These are phyloP conservation scores for Coemansia sp. DNA, from an alignment of 192 early-diverging fungal genomes.

Conservation along the genomic window DNA sequence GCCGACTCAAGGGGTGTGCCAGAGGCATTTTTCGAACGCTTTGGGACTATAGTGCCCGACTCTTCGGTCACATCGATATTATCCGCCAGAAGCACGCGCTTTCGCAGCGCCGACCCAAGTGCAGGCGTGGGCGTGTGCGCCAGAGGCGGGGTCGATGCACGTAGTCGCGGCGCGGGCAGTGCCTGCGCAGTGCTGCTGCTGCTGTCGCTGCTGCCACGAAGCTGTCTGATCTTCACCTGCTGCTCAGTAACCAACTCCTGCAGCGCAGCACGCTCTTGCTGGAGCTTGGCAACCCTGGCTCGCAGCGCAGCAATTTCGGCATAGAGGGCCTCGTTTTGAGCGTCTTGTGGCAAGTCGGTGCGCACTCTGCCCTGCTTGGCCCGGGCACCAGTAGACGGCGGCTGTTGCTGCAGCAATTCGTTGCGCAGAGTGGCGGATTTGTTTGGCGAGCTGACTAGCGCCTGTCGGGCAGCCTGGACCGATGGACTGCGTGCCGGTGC, in stretches of 20 bases:
- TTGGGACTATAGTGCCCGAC: neutral
- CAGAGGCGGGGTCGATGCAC: neutral
- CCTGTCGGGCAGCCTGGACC: neutral
- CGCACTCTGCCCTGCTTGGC: conserved; percentile 7
- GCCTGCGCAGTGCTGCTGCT: neutral
- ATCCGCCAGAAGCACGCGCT: neutral
- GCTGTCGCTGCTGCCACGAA: conserved; percentile 17
- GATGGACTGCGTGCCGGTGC: conserved; percentile 8
- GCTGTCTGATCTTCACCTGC: conserved; percentile 45
- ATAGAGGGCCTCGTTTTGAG: conserved; percentile 31
- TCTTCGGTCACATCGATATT: neutral
- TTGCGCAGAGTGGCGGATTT: neutral
- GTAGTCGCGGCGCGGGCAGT: no score
- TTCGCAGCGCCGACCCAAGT: neutral
- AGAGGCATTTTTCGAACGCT: conserved; percentile 1
- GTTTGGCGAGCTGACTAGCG: neutral
- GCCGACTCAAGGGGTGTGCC: neutral
- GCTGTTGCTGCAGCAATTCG: neutral
- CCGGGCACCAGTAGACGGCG: neutral
- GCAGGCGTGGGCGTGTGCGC: neutral
- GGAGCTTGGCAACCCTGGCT: conserved; percentile 27
- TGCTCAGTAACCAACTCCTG: conserved; percentile 55
- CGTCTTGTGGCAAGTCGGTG: neutral
- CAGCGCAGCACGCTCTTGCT: conserved; percentile 40
- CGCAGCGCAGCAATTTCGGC: conserved; percentile 40